These are phyloP conservation scores for Hymenoscyphus infarciens DNA, from an alignment of 2,329 filamentous ascomycete genomes.

Conservation along the genomic window DNA sequence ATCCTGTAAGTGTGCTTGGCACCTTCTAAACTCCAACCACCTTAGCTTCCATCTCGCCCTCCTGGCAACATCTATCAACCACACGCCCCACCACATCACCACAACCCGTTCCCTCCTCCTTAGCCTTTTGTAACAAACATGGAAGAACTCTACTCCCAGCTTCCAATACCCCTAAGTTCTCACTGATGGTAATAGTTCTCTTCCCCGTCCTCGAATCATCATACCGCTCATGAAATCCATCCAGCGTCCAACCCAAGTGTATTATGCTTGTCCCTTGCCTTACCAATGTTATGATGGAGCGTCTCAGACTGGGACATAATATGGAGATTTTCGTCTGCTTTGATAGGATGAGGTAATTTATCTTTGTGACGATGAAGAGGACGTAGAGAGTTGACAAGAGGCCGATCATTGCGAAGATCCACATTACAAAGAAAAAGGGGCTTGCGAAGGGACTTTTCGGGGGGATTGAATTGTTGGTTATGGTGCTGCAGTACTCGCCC, in stretches of 20 bases:
- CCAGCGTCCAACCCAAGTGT: neutral
- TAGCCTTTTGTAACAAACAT: neutral
- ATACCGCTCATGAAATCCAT: neutral
- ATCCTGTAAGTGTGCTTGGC: too few species aligned
- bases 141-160: neutral
- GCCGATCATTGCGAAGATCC: too few species aligned
- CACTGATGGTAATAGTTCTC: neutral
- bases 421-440: too few species aligned
- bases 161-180: neutral
- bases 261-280: neutral
- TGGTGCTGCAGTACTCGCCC: too few species aligned
- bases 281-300: neutral
- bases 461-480: too few species aligned
- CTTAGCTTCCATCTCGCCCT: neutral
- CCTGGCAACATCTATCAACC: neutral
- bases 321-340: too few species aligned
- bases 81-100: neutral
- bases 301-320: neutral
- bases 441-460: too few species aligned
- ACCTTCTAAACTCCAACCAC: too few species aligned
- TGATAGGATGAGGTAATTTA: too few species aligned
- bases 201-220: neutral
- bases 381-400: too few species aligned
- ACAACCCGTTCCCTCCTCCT: neutral
- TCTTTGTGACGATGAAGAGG: too few species aligned